Percentiles rank a stretch among this genome's conserved stretches.
phyloP scores from a whole-genome alignment of 148 eudicot species.

The Fagopyrum esculentum region DNA sequence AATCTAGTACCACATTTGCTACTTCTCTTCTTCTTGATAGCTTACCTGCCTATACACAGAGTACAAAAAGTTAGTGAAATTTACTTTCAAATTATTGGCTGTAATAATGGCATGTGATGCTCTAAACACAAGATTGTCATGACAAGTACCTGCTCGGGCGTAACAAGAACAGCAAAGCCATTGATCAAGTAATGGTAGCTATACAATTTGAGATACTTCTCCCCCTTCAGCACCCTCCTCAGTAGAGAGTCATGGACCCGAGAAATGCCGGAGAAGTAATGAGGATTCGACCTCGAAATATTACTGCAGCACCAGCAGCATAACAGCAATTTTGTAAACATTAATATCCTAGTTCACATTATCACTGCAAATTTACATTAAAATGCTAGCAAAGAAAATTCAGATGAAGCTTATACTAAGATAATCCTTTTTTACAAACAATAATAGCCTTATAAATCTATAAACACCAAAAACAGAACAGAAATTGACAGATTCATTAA shows the following conservation, averaged over 20 bases:
- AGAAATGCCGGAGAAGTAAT: conserved; percentile 34
- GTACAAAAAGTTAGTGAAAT: not conserved
- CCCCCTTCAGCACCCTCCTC: conserved; percentile 65
- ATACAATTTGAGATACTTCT: conserved; percentile 75
- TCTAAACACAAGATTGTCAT: not conserved
- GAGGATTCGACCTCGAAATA: conserved; percentile 34
- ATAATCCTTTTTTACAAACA: not conserved
- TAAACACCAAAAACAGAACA: not conserved
- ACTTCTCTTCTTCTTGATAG: conserved; percentile 76
- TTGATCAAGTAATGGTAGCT: conserved; percentile 97
- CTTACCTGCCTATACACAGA: conserved; percentile 53
- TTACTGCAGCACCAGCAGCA: conserved; percentile 35
- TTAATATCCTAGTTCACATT: not conserved
- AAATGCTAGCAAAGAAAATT: not conserved
- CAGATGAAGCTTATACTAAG: not conserved
- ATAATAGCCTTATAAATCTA: not conserved
- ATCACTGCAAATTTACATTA: not conserved
- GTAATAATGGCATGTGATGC: not conserved
- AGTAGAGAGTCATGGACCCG: conserved; percentile 78
- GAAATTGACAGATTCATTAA: not conserved
- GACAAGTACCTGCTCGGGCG: conserved; percentile 64
- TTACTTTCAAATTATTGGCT: not conserved
- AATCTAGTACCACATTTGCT: conserved; percentile 83
- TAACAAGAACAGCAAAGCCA: conserved; percentile 89
- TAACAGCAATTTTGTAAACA: not conserved